phyloP scores from a whole-genome alignment of 768 basidiomycete species.

The Mycena leptocephala region DNA sequence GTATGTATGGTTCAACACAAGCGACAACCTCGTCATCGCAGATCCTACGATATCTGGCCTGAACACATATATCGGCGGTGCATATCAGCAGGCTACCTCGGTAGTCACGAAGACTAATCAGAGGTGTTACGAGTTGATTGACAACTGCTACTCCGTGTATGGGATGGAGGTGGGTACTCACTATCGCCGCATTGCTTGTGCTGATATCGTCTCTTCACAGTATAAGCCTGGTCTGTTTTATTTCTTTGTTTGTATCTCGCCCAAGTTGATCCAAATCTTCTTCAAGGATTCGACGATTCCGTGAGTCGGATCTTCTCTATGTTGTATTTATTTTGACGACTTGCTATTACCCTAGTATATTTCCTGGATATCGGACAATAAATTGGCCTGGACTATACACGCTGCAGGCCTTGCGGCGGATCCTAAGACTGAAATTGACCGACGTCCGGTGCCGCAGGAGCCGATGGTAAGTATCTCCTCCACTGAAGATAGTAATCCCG shows the following conservation, averaged over 20 bases:
- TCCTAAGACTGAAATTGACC: conserved; percentile 60
- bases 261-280: not conserved
- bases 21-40: conserved; percentile 69
- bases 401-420: conserved; percentile 72
- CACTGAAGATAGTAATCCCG: too few relatives aligned
- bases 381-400: conserved; percentile 73
- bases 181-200: conserved; percentile 35
- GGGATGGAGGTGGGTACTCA: conserved; percentile 65
- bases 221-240: conserved; percentile 62
- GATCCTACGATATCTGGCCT: conserved; percentile 65
- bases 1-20: conserved; percentile 79
- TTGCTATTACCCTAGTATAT: conserved; percentile 61
- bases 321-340: not conserved
- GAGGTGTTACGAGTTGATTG: conserved; percentile 66
- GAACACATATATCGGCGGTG: conserved; percentile 84
- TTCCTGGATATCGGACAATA: conserved; percentile 73
- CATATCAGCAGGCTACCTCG: conserved; percentile 86
- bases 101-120: conserved; percentile 64
- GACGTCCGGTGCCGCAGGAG: conserved; percentile 73
- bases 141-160: conserved; percentile 71
- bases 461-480: conserved; percentile 68
- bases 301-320: not conserved
- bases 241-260: conserved; percentile 9
- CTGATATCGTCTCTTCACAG: conserved; percentile 45
- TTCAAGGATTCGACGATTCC: conserved; percentile 21